Evolutionary conservation across 768 basidiomycete genomes (phyloP), one percentile per base, ranked within the genome.

Genomic region (Pulveroboletus sp.): DNA sequence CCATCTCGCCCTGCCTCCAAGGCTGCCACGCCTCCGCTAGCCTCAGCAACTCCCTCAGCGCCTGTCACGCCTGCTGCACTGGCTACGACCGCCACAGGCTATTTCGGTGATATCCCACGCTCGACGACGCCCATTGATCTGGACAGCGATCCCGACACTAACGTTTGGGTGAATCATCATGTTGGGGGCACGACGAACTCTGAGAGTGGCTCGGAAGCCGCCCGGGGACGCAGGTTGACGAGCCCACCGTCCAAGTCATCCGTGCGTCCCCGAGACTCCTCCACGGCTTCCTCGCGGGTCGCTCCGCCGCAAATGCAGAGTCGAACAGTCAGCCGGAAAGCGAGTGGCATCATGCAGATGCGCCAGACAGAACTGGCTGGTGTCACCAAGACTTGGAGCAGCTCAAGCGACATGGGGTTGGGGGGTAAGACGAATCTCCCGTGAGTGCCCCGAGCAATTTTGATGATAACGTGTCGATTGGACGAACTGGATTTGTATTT

Each of bases 311-410:
- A 46, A 14, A 43, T 38, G 21, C 57, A 56, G 27, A 68, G 68
- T 47, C 51, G 54, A 42, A 59, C 60, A 30, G 30, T 49, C 5
- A 68, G 66, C 32, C 49, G 62, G 42, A 69, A 57, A 39, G 24
- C 68, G 1, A 68, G 66, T 17, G 62, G 59, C 0, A 8, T 51
- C 24, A 39, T 64, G 21, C 60, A 57, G 31, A 15, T 59, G 1
- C 66, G 66, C 15, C 66, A 68, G 47, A 64, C 57, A 13, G 66
- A 67, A 26, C 30, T 67, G 5, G 61, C 64, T 13, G 66, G 58
- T n/a, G 57, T 59, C n/a, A 68, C 64, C 24, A 68, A 60, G 47
- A 70, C 68, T 2, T 68, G 62, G 60, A 64, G 66, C 32, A 60
- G 50, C 40, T 56, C 58, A n/a, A 62, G 58, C 37, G 56, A 59